These are phyloP conservation scores for Actinomucor elegans DNA, from an alignment of 371 early-diverging fungal genomes.

Conservation along the genomic window DNA sequence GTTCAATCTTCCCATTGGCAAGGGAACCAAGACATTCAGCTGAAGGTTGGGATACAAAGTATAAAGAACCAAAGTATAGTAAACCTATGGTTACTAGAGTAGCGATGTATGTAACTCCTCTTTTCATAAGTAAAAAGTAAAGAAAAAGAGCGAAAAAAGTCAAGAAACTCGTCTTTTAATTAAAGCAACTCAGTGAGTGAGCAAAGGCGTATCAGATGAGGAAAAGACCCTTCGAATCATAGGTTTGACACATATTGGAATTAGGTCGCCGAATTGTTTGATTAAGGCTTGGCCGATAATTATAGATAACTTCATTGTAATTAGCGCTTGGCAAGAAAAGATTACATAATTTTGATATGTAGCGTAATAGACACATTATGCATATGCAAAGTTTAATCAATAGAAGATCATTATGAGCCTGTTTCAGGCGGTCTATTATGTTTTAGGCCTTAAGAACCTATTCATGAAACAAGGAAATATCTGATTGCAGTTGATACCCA, in stretches of 20 bases:
- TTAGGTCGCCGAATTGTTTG: conserved; percentile 2
- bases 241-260: background rate
- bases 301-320: background rate
- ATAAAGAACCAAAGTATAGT: conserved; percentile 20
- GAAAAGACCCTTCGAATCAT: too few species aligned
- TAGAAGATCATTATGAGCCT: too few species aligned
- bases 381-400: too few species aligned
- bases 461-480: too few species aligned
- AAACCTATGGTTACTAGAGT: conserved; percentile 9
- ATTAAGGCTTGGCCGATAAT: background rate
- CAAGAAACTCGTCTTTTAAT: background rate
- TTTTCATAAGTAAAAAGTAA: conserved; percentile 14
- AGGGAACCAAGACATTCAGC: background rate
- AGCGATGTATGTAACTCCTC: conserved; percentile 14
- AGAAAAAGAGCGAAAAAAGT: background rate
- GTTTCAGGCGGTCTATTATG: too few species aligned
- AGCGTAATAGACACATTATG: too few species aligned
- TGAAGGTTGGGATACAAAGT: conserved; percentile 15
- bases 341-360: too few species aligned
- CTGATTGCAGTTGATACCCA: too few species aligned
- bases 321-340: too few species aligned
- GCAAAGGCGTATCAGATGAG: too few species aligned
- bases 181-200: background rate
- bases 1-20: conserved; percentile 6
- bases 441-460: too few species aligned